Base-by-base conservation (phyloP, 495 filamentous ascomycete species). In the Penicillium parvum region DNA sequence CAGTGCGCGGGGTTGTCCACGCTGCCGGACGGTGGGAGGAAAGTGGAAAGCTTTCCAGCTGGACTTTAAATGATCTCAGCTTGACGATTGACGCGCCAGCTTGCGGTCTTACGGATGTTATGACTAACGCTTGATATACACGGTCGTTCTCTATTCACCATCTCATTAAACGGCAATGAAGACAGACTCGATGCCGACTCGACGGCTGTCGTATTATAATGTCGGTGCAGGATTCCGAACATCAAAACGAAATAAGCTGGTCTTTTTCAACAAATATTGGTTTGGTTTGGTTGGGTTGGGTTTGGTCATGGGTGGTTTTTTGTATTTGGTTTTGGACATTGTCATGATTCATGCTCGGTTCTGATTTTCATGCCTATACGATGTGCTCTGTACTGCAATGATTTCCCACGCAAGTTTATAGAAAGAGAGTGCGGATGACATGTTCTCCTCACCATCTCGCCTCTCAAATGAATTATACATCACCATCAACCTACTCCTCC, bases 1-100 rank as follows among this genome's bases (percentile, higher is more conserved):
- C 1, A 55, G 49, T 30, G 58, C 65, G 11, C 55, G 68, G 12
- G 70, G 69, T n/a, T 78, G 75, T 57, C 75, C 75, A 19, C 64
- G 69, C 25, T 78, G 75, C 49, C 67, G 64, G 22, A 66, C 64
- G 1, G 51, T 74, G 5, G 74, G 72, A 4, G 64, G 68, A n/a
- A 68, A 70, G 45, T 78, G 73, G 65, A 78, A 76, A 43, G 60
- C 72, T 28, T 77, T 78, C 50, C 74, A 76, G 43, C 47, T 78
- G 33, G 73, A 78, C 27, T 59, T 78, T 22, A 71, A 69, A 45
- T 77, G 59, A 75, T 50, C 30, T 29, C 22, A 29, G n/a, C 23
- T 11, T 40, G 25, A 47, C n/a, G 17, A 16, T 40, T 11, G 14
- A 22, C 14, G 22, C 38, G 27, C 30, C 11, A 18, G 28, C 35